A percentile compares a stretch with the other conserved stretches of the same genome.
phyloP scores from a whole-genome alignment of 75 land plant species.

The Pinus taeda region DNA sequence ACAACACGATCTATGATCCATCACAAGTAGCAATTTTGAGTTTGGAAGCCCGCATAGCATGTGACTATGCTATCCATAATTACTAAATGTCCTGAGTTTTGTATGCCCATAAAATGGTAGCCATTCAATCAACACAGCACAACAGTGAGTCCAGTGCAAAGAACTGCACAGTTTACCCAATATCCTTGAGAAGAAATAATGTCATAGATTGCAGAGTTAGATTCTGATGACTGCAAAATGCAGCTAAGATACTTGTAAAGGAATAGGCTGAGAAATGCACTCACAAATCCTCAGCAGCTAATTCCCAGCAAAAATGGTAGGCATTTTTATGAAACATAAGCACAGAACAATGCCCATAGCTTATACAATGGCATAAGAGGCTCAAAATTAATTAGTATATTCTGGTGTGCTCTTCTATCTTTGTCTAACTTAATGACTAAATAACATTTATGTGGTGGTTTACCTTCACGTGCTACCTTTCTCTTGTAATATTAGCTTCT shows the following conservation, averaged over 20 bases:
- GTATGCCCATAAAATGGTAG: too few relatives aligned
- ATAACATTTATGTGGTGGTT: too few relatives aligned
- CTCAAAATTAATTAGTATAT: neutral
- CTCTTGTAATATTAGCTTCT: neutral
- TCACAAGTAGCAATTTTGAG: too few relatives aligned
- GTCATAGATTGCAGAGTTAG: neutral
- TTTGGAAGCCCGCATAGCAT: too few relatives aligned
- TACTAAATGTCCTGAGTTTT: too few relatives aligned
- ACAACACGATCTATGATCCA: too few relatives aligned
- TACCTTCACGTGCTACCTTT: neutral
- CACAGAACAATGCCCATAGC: neutral
- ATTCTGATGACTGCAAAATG: neutral
- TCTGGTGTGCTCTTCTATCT: too few relatives aligned
- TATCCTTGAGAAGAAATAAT: neutral
- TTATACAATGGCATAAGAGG: neutral
- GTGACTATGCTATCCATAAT: too few relatives aligned
- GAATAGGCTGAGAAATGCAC: neutral
- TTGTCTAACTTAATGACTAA: too few relatives aligned
- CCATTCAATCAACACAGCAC: neutral
- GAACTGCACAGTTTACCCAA: neutral
- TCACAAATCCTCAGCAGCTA: neutral
- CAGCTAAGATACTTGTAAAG: neutral
- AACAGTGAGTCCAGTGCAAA: neutral
- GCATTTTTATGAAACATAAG: neutral
- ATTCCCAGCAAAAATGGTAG: neutral